Evolutionary conservation across 2,329 filamentous ascomycete species (phyloP).

Genomic region (Teratosphaeria epicoccoides): DNA sequence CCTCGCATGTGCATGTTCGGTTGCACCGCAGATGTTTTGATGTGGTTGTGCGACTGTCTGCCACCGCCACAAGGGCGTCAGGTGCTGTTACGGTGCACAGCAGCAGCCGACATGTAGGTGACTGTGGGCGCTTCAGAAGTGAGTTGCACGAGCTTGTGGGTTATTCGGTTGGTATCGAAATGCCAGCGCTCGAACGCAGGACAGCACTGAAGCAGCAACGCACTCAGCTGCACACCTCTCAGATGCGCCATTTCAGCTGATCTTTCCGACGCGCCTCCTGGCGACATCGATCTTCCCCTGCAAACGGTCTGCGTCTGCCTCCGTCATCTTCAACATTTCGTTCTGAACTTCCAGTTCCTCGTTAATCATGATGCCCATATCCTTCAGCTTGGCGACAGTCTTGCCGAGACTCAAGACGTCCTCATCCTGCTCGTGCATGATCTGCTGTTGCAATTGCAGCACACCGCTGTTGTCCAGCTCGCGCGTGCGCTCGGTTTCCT

Average conservation of each 20-base stretch:
- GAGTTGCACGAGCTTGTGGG: neutral
- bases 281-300: constrained; percentile 60
- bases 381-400: constrained; percentile 61
- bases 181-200: constrained; percentile 7
- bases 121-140: neutral
- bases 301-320: constrained; percentile 55
- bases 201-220: neutral
- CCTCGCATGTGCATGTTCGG: neutral
- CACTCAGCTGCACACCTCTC: neutral
- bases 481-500: constrained; percentile 63
- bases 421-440: constrained; percentile 65
- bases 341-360: constrained; percentile 63
- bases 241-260: constrained; percentile 28
- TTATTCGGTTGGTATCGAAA: neutral
- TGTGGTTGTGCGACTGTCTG: no score
- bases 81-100: neutral
- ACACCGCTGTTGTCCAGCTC: constrained; percentile 69
- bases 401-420: constrained; percentile 58
- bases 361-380: constrained; percentile 68
- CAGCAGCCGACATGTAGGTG: neutral
- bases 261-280: constrained; percentile 60
- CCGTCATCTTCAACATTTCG: constrained; percentile 56
- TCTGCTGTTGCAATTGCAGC: constrained; percentile 59
- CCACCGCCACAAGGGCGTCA: no score
- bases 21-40: neutral